Conservation (phyloP, 2,329 filamentous ascomycete genomes). For the Diaporthe sp. region DNA sequence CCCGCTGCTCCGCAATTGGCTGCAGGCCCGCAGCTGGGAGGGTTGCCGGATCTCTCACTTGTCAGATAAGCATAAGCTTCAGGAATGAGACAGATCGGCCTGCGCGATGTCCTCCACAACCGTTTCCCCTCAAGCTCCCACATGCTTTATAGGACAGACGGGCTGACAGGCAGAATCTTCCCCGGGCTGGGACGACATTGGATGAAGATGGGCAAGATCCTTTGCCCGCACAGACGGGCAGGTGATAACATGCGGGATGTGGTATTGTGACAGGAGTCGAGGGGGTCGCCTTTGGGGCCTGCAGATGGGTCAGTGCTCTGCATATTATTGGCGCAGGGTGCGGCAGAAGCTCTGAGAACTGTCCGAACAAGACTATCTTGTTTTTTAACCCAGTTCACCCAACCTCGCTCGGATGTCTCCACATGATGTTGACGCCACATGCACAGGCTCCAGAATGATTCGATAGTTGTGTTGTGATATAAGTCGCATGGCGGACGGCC, state of each 20-base stretch:
- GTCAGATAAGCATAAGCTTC: constrained; percentile 12
- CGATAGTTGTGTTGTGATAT: constrained; percentile 20
- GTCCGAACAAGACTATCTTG: not conserved
- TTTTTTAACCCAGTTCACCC: not conserved
- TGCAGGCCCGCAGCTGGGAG: not conserved
- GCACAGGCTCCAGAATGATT: constrained; percentile 13
- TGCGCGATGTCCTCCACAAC: not conserved
- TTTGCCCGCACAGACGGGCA: constrained; percentile 1
- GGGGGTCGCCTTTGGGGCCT: constrained; percentile 19
- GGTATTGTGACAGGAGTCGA: constrained; percentile 19
- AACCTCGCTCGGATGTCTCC: constrained; percentile 19
- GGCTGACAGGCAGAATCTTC: not conserved
- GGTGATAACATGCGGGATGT: not conserved
- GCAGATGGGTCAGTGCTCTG: constrained; percentile 19
- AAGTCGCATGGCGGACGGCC: not conserved
- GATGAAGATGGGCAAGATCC: constrained; percentile 24
- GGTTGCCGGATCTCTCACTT: not conserved
- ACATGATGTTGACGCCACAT: constrained; percentile 4
- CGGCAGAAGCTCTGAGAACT: constrained; percentile 4
- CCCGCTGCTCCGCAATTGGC: constrained; percentile 1
- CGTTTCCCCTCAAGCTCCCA: not conserved
- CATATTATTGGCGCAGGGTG: constrained; percentile 17
- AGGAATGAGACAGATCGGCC: not conserved
- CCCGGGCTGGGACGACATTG: constrained; percentile 1
- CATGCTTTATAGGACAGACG: not conserved